Base-by-base conservation (phyloP, 495 filamentous ascomycete genomes). In the Corynascus novoguineensis region DNA sequence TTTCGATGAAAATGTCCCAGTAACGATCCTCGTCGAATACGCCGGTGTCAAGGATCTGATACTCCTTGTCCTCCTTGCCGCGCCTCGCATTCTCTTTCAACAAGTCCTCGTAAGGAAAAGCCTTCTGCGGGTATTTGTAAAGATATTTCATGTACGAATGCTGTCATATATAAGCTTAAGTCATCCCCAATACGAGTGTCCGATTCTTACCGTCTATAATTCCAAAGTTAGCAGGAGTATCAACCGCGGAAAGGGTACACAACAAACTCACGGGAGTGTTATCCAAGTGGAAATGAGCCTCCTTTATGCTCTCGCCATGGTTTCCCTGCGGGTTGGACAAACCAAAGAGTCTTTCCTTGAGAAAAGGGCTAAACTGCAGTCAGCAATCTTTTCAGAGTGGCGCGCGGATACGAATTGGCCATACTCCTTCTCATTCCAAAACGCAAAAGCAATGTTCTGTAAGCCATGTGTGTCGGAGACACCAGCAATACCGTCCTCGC, bases 141-240 rank as follows among this genome's bases (percentile, higher is more conserved):
- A 96, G 85, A 64, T 83, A 93, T 71, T 97, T 97, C 92, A 97
- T 97, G 76, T 97, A 97, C 21, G 92, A 96, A 72, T 97, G 92
- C 86, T 91, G 67, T 32, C 59, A 58, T 66, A 57, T 48, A 27
- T 61, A 38, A 48, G 52, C 49, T 55, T 56, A 4, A 19, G 35
- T 19, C 28, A 15, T 40, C 34, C 46, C 31, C 25, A 17, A 17
- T 21, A 22, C 46, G 44, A 8, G 3, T 41, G 25, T 7, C 9
- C 1, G 15, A 35, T 32, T 66, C 74, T 62, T 73, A 79, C 76
- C 49, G 73, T 78, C 71, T 78, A 57, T 37, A 27, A n/a, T 5
- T n/a, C 15, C n/a, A 49, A 48, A 10, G 54, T 73, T 60, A 68
- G 67, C 49, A 22, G 51, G 34, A 32, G 5, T 44, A 58, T 59